These are phyloP conservation scores for Peronosclerospora sorghi DNA, from an alignment of 352 stramenopile genomes.

Conservation along the genomic window DNA sequence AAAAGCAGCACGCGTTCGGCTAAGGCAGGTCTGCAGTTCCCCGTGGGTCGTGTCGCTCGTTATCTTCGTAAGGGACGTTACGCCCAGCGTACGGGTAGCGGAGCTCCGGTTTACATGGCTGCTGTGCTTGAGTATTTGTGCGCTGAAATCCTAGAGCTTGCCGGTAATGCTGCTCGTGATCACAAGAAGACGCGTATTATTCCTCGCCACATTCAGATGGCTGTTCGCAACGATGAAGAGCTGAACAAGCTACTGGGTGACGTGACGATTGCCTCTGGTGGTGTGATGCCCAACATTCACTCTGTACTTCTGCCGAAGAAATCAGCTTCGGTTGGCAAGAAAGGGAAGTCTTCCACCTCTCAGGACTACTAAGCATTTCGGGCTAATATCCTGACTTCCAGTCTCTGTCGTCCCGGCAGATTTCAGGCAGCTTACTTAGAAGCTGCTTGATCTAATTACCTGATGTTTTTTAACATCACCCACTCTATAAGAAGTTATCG, in stretches of 20 bases:
- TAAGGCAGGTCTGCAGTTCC: conserved; percentile 93
- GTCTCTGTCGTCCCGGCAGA: conserved; percentile 53
- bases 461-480: conserved; percentile 38
- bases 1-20: conserved; percentile 56
- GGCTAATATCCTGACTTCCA: conserved; percentile 86
- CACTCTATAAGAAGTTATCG: conserved; percentile 21
- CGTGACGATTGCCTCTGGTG: conserved; percentile 91
- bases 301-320: conserved; percentile 87
- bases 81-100: conserved; percentile 84
- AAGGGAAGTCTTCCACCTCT: conserved; percentile 39
- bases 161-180: conserved; percentile 89
- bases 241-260: conserved; percentile 91
- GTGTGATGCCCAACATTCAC: conserved; percentile 96
- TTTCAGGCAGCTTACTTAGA: conserved; percentile 2
- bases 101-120: conserved; percentile 91
- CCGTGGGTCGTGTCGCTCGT: conserved; percentile 89
- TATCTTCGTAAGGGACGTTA: conserved; percentile 91
- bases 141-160: conserved; percentile 92
- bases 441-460: conserved; percentile 13
- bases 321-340: conserved; percentile 35
- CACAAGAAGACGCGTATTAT: conserved; percentile 97
- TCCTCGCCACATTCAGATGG: conserved; percentile 92
- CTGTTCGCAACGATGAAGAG: conserved; percentile 90
- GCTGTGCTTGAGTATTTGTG: conserved; percentile 91
- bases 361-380: conserved; percentile 62